Evolutionary conservation across 2,329 filamentous ascomycete species (phyloP), one percentile per base, ranked within the genome.

Genomic region (Pseudocercospora crystallina): DNA sequence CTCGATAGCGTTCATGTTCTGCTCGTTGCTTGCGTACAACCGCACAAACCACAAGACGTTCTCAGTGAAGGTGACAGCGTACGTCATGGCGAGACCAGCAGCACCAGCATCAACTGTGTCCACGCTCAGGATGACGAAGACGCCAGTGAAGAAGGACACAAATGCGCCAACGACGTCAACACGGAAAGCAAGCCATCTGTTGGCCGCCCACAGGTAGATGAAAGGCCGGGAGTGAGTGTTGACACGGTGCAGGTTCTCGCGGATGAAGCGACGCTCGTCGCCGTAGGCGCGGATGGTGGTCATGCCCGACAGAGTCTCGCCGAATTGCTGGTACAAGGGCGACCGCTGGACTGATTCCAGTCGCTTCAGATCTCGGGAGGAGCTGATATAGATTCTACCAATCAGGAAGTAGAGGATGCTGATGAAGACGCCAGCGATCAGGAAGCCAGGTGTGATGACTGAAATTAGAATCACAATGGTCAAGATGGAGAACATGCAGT

Each of bases 1-100:
- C 73, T 99, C 94, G 42, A 97, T 91, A 2, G 92, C 92, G 73
- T 99, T 99, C 94, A 99, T 97, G 73, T 96, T 97, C 72, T 99
- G 94, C 73, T 99, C 94, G 65, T 97, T 96, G 66, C 89, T 84
- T 0, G 91, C 87, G 69, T 99, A 99, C 11, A 96, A 79, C 40
- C 94, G 86, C 29, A 99, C 91, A 48, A 97, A 84, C 94, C 94
- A 99, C 13, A 99, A 75, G 5, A 99, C 87, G 60, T 96, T 97
- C 70, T 99, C 94, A 0, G 91, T 95, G 65, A 99, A 99, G 1
- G 89, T 92, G 61, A 99, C 89, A 12, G 94, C 94, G 65, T 99
- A 99, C 43, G 90, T 96, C 64, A 99, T 77, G 5, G 94, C 95
- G 56, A 99, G 81, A 75, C 94, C 94, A 30, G 92, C 94, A 42